phyloP scores from a whole-genome alignment of 78 protist genomes.

The Polysphondylium violaceum region DNA sequence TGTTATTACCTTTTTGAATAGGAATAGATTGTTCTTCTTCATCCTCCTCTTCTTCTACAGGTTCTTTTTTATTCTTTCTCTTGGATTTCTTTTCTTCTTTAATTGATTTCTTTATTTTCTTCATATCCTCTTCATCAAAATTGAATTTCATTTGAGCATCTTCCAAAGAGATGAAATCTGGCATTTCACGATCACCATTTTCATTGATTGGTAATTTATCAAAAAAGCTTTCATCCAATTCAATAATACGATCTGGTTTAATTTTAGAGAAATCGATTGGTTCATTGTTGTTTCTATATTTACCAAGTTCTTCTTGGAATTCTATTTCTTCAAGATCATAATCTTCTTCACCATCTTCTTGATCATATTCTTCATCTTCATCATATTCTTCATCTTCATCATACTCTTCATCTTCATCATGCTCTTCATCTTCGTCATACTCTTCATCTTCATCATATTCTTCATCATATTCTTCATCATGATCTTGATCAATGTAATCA shows the following conservation, averaged over 20 bases:
- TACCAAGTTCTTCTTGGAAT: not conserved
- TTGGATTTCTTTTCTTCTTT: not conserved
- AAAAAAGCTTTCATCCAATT: not conserved
- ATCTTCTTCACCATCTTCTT: not conserved
- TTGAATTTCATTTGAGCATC: constrained; percentile 49
- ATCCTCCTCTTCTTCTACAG: not conserved
- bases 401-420: not conserved
- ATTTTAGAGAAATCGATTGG: constrained; percentile 9
- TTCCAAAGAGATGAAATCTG: constrained; percentile 19
- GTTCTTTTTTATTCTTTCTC: not conserved
- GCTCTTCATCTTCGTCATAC: not conserved
- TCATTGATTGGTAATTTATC: constrained; percentile 1
- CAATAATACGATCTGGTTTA: constrained; percentile 4
- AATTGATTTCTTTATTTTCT: not conserved
- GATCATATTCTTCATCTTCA: not conserved
- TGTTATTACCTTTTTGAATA: not conserved
- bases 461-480: not conserved
- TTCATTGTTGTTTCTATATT: not conserved
- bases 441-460: not conserved
- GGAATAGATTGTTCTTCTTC: not conserved
- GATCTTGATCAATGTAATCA: not conserved
- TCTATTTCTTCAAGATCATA: not conserved
- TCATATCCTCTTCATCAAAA: constrained; percentile 32
- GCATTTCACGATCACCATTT: not conserved
- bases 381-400: constrained; percentile 16